phyloP scores from a whole-genome alignment of 2,329 filamentous ascomycete species.

The Xylaria sp. region DNA sequence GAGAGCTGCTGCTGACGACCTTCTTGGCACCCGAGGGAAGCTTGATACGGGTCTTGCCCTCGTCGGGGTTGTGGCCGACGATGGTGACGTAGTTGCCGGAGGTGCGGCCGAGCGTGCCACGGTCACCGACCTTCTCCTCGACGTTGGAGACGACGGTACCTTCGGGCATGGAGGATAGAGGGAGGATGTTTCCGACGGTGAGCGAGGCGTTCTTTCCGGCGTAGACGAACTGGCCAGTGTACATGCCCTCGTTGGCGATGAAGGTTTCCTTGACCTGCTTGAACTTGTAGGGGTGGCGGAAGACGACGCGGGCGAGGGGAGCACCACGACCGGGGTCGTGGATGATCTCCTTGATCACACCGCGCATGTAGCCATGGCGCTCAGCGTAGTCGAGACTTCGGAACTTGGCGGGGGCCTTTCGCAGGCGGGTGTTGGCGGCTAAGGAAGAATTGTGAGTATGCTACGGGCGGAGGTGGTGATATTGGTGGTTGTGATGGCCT shows the following conservation, averaged over 20 bases:
- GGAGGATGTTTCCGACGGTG: conserved; percentile 97
- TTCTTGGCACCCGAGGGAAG: conserved; percentile 99
- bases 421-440: conserved; percentile 86
- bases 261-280: conserved; percentile 98
- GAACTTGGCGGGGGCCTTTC: conserved; percentile 96
- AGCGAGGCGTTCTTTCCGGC: conserved; percentile 98
- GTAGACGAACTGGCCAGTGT: conserved; percentile 99
- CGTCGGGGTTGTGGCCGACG: conserved; percentile 96
- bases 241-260: conserved; percentile 99
- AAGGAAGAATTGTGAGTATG: conserved; percentile 31
- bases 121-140: conserved; percentile 98
- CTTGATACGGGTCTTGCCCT: conserved; percentile 99
- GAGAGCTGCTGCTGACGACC: conserved; percentile 87
- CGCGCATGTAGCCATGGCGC: conserved; percentile 96
- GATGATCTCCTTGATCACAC: conserved; percentile 98
- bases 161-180: conserved; percentile 92
- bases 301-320: conserved; percentile 93
- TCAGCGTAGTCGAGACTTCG: conserved; percentile 95
- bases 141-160: conserved; percentile 99
- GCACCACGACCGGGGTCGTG: conserved; percentile 98
- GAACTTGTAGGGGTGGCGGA: conserved; percentile 98
- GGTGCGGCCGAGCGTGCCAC: conserved; percentile 93
- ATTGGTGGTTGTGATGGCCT: too few relatives aligned
- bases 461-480: neutral
- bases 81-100: conserved; percentile 99